These are phyloP conservation scores for Fusarium sp. DNA, from an alignment of 2,329 filamentous ascomycete genomes.

Conservation along the genomic window DNA sequence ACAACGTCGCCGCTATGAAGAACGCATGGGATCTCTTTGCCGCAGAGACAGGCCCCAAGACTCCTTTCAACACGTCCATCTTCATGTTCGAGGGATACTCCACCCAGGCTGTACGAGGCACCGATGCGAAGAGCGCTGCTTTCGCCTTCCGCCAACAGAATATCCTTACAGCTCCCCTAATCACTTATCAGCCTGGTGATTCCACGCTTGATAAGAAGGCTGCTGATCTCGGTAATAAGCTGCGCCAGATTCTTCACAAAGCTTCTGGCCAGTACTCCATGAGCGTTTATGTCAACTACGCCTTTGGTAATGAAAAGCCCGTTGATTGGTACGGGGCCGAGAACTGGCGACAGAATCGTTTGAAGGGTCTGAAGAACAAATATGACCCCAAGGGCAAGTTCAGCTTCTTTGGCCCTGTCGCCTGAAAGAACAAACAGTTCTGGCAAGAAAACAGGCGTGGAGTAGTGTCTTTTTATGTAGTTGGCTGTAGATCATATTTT, in stretches of 20 bases:
- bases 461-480: not conserved
- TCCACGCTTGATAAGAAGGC: conserved; percentile 26
- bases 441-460: no score
- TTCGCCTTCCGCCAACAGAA: conserved; percentile 41
- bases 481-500: not conserved
- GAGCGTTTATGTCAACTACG: conserved; percentile 61
- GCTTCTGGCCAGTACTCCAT: conserved; percentile 17
- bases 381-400: conserved; percentile 60
- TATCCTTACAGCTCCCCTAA: conserved; percentile 37
- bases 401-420: conserved; percentile 56
- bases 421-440: conserved; percentile 2
- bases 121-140: conserved; percentile 3
- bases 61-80: conserved; percentile 46
- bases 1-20: conserved; percentile 30
- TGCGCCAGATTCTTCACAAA: conserved; percentile 31
- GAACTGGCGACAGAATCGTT: conserved; percentile 57
- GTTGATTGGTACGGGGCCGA: conserved; percentile 61
- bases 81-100: conserved; percentile 69
- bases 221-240: conserved; percentile 24
- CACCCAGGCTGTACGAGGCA: conserved; percentile 49
- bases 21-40: conserved; percentile 34
- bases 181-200: conserved; percentile 35
- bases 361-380: conserved; percentile 58
- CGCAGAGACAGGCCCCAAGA: conserved; percentile 6
- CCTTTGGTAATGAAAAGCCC: conserved; percentile 57